Evolutionary conservation across 225 moss, liverwort and hornwort genomes (phyloP).

Genomic region (Ulota crispa): DNA sequence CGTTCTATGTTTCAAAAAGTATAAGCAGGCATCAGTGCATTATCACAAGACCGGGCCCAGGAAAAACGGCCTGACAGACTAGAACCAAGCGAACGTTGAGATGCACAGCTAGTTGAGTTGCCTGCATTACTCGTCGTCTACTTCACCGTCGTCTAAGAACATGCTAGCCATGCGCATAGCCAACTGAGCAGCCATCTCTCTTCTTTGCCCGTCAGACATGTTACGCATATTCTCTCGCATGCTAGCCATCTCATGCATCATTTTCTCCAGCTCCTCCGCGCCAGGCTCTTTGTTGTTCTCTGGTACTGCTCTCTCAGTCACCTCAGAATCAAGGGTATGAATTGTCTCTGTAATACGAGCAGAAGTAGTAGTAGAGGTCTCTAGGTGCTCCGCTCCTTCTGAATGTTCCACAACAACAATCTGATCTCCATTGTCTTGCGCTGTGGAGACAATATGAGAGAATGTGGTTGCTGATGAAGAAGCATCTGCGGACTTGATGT

Average conservation of each 20-base stretch:
- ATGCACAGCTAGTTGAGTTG: slow-evolving; percentile 1
- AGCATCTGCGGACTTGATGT: slow-evolving; percentile 27
- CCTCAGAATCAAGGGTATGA: slow-evolving; percentile 21
- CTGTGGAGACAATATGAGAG: slow-evolving; percentile 22
- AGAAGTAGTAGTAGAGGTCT: slow-evolving; percentile 24
- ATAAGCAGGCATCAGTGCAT: slow-evolving; percentile 9
- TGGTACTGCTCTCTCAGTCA: slow-evolving; percentile 21
- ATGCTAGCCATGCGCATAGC: slow-evolving; percentile 94
- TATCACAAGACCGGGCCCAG: slow-evolving; percentile 20
- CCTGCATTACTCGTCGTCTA: slow-evolving; percentile 40
- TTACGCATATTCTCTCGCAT: slow-evolving; percentile 87
- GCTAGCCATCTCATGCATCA: slow-evolving; percentile 89
- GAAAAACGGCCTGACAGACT: slow-evolving; percentile 15
- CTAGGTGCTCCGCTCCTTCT: slow-evolving; percentile 32
- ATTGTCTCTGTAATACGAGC: slow-evolving; percentile 18
- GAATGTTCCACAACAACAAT: slow-evolving; percentile 45
- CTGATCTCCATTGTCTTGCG: slow-evolving; percentile 39
- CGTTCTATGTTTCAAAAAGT: slow-evolving; percentile 22
- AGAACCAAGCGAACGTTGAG: slow-evolving; percentile 21
- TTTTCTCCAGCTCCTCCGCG: slow-evolving; percentile 71
- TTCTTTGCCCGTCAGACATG: slow-evolving; percentile 81
- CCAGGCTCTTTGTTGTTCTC: slow-evolving; percentile 44
- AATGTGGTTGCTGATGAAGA: slow-evolving; percentile 33
- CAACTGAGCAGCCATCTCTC: slow-evolving; percentile 86
- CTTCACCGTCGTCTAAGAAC: slow-evolving; percentile 80